Conservation (phyloP, 2,329 filamentous ascomycete genomes). For the Xylaria sp. region DNA sequence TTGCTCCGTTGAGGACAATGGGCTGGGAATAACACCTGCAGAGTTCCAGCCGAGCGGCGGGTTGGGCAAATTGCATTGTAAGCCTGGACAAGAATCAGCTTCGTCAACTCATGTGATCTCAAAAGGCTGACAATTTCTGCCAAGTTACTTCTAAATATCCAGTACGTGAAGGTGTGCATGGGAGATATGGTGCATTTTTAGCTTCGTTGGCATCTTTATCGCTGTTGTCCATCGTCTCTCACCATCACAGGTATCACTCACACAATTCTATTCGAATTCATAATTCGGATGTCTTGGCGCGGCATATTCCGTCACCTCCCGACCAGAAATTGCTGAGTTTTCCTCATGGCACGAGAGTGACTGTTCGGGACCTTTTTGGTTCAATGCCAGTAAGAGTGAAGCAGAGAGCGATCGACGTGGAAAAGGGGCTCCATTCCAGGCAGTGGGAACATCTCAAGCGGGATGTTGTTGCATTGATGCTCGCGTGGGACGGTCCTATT, state of each 20-base stretch:
- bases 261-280: constrained; percentile 65
- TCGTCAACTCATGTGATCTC: constrained; percentile 7
- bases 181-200: constrained; percentile 68
- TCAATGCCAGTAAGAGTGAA: constrained; percentile 88
- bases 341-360: constrained; percentile 68
- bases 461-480: constrained; percentile 57
- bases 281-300: constrained; percentile 59
- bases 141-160: constrained; percentile 74
- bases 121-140: constrained; percentile 12
- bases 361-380: constrained; percentile 77
- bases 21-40: constrained; percentile 63
- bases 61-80: constrained; percentile 68
- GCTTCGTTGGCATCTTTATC: constrained; percentile 72
- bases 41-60: constrained; percentile 71
- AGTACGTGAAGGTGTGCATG: constrained; percentile 47
- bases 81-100: constrained; percentile 27
- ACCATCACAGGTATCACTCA: constrained; percentile 53
- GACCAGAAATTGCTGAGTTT: constrained; percentile 52
- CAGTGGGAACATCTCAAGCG: constrained; percentile 62
- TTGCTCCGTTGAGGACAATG: constrained; percentile 81
- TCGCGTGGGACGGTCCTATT: constrained; percentile 59
- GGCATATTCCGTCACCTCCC: constrained; percentile 55
- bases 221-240: constrained; percentile 70
- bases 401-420: constrained; percentile 56
- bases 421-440: constrained; percentile 49